Conservation (phyloP, 2,329 filamentous ascomycete species). For the Septoria linicola region DNA sequence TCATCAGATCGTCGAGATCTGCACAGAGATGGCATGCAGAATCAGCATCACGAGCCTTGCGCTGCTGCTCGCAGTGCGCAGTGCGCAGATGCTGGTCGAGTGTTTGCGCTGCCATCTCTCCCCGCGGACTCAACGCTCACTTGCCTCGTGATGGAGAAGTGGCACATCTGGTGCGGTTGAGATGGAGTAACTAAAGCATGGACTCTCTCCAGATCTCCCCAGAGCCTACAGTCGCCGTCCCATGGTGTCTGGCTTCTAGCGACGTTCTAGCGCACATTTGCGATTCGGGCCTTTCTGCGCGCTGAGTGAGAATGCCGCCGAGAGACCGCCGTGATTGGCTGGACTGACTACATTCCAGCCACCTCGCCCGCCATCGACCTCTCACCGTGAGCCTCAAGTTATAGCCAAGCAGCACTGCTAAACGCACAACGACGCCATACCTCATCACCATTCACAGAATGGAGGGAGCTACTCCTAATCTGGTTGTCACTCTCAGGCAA, state of each 20-base stretch:
- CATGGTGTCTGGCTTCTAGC: constrained; percentile 12
- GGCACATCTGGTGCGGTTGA: not conserved
- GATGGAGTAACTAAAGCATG: constrained; percentile 2
- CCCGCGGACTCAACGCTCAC: not conserved
- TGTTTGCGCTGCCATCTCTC: too few relatives aligned
- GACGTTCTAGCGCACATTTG: not conserved
- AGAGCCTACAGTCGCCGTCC: constrained; percentile 7
- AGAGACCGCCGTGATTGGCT: constrained; percentile 9
- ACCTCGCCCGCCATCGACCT: too few relatives aligned
- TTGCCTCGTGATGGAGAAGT: not conserved
- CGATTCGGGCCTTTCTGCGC: constrained; percentile 12
- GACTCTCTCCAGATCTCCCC: constrained; percentile 5
- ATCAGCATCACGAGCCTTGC: not conserved
- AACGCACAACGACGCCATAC: not conserved
- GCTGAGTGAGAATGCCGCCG: constrained; percentile 1
- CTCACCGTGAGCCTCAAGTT: not conserved
- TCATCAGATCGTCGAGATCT: not conserved
- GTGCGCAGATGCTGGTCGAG: not conserved
- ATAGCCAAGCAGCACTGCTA: not conserved
- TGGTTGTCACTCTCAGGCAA: not conserved
- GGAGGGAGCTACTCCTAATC: not conserved
- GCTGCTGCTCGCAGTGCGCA: not conserved
- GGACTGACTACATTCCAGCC: not conserved
- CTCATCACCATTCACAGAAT: not conserved
- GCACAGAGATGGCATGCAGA: too few relatives aligned